Base-by-base conservation (phyloP, 202 grass and related monocot species). In the Schoenoplectus tabernaemontani region DNA sequence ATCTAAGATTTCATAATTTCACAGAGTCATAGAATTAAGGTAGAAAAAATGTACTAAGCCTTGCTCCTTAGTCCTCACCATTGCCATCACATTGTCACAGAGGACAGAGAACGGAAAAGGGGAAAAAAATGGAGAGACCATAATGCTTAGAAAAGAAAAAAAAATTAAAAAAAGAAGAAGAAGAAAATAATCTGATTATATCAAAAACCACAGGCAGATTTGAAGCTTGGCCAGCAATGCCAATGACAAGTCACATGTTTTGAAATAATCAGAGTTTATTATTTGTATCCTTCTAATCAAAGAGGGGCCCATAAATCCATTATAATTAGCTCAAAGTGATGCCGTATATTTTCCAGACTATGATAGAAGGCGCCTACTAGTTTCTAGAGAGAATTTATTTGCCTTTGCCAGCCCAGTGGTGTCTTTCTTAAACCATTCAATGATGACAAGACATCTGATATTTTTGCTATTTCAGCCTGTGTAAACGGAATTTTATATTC, bases 331-430 rank as follows among this genome's bases (percentile, higher is more conserved):
- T 51, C 24, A 33, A 73, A 32, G 15, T 48, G 12, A 51, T 51
- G 69, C 32, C 12, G 10, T 17, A 12, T 2, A 63, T 63, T 11
- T 64, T 79, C 77, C 59, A 79, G 77, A 60, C 22, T 12, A 5
- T 79, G 77, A 62, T 79, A 44, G 57, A 62, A 79, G 59, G 17
- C 57, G 43, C 39, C 51, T 64, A 61, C 57, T 32, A n/a, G 77
- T 64, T 79, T 79, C 77, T 46, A 79, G 37, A 76, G 47, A 60
- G 51, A 59, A 59, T n/a, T 46, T 3, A 50, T 38, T 22, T 23
- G 16, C 16, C 51, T 56, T 56, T 56, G 24, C 17, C 34, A 15
- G 28, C 50, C 50, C 60, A 32, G 75, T 38, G 15, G 19, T 12
- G 2, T 19, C 33, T 38, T 38, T 66, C 16, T 66, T 41, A 64